Evolutionary conservation across 805 yeast species (phyloP).

Genomic region (Metschnikowia kunwiensis): DNA sequence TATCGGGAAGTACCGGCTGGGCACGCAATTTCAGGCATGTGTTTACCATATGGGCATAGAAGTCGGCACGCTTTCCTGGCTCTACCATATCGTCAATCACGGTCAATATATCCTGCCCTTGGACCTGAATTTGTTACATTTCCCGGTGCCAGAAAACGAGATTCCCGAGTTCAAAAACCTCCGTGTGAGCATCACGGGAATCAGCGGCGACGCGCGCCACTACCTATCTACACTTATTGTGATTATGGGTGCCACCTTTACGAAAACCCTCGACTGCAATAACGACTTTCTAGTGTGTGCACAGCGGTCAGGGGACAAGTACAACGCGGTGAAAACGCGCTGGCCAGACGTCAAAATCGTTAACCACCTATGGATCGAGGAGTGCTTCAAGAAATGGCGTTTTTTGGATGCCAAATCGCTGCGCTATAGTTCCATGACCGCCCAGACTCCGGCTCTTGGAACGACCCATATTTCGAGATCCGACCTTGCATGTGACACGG

Average conservation of each 20-base stretch:
- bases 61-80: constrained; percentile 71
- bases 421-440: constrained; percentile 43
- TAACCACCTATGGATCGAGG: constrained; percentile 89
- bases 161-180: constrained; percentile 53
- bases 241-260: constrained; percentile 73
- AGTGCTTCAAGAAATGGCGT: constrained; percentile 62
- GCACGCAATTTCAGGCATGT: constrained; percentile 53
- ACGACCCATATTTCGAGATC: constrained; percentile 2
- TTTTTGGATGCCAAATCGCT: constrained; percentile 43
- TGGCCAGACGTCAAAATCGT: constrained; percentile 63
- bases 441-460: constrained; percentile 6
- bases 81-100: constrained; percentile 61
- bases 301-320: constrained; percentile 67
- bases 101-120: constrained; percentile 55
- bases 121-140: constrained; percentile 56
- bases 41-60: constrained; percentile 36
- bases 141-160: constrained; percentile 58
- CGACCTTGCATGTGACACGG: neutral
- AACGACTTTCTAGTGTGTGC: constrained; percentile 76
- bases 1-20: constrained; percentile 61
- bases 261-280: constrained; percentile 58
- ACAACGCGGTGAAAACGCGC: constrained; percentile 56
- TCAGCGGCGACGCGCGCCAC: constrained; percentile 77
- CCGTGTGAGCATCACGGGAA: constrained; percentile 69
- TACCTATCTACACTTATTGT: constrained; percentile 64